Conservation (phyloP, 148 eudicot genomes). For the Limonium bicolor region DNA sequence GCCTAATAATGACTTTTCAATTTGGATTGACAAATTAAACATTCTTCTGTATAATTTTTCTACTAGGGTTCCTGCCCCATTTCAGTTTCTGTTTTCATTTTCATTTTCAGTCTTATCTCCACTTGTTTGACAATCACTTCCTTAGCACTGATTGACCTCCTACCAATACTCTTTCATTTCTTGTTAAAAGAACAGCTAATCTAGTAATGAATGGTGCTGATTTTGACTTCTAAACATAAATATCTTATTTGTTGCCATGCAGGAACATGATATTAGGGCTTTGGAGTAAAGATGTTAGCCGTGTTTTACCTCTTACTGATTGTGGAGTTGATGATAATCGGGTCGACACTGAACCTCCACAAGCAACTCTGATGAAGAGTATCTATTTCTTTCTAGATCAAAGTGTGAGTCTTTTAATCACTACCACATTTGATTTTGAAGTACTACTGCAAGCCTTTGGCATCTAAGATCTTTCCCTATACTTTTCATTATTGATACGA, state of each 20-base stretch:
- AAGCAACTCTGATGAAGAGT: slow-evolving; percentile 54
- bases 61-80: too few relatives aligned
- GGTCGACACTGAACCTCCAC: slow-evolving; percentile 29
- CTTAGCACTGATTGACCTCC: background rate
- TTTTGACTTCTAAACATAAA: too few relatives aligned
- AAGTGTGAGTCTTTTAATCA: slow-evolving; percentile 45
- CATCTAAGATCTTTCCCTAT: background rate
- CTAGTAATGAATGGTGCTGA: too few relatives aligned
- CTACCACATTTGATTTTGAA: background rate
- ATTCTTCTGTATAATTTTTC: too few relatives aligned
- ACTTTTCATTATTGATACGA: too few relatives aligned
- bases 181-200: too few relatives aligned
- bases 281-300: slow-evolving; percentile 88
- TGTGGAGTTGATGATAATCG: slow-evolving; percentile 60
- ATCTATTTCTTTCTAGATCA: slow-evolving; percentile 71
- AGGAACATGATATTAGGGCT: slow-evolving; percentile 83
- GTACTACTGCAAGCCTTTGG: background rate
- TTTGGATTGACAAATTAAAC: too few relatives aligned
- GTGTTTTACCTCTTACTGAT: slow-evolving; percentile 73
- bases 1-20: too few relatives aligned
- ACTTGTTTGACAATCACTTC: too few relatives aligned
- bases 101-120: too few relatives aligned
- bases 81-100: too few relatives aligned
- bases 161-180: slow-evolving; percentile 1
- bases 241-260: slow-evolving; percentile 19